Evolutionary conservation across 192 early-diverging fungal species (phyloP), one percentile per base, ranked within the genome.

Genomic region (Blastocladiella britannica): DNA sequence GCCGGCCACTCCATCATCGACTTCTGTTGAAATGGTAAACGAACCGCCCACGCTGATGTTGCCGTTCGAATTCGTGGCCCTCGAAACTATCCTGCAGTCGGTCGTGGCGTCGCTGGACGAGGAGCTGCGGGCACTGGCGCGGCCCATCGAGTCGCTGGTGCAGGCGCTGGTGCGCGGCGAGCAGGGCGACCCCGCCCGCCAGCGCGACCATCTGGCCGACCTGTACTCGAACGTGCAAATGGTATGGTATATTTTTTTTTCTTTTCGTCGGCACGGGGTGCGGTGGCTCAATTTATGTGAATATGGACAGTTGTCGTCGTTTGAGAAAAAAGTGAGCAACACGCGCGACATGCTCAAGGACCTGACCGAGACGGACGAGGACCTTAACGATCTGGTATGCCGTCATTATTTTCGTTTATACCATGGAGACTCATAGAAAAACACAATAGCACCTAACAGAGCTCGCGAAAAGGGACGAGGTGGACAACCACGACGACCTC

Each of bases 291-390:
- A n/a, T n/a, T n/a, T n/a, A n/a, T n/a, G n/a, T n/a, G n/a, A n/a
- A n/a, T n/a, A n/a, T n/a, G n/a, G 88, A 55, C 74, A 78, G 25
- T 58, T 89, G 53, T 82, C 81, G n/a, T 80, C 81, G 23, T 89
- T 91, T 62, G 78, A 82, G 57, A 78, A 81, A 56, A 82, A 85
- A 61, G 80, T 80, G 15, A 63, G 84, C 20, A 73, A 79, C 24
- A 86, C 88, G 61, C 76, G 86, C 25, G 78, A 81, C 61, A 79
- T 80, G 29, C 75, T 93, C 53, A 81, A 76, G n/a, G 85, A 87
- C 53, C 71, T 90, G 20, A 64, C 91, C 55, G 83, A 87, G 23
- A 60, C 60, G 67, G 72, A 59, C 43, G 60, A 51, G 37, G 18
- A 22, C 20, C n/a, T 47, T 9, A 8, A 29, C 52, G 25, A 51